Conservation (phyloP, 441 rosid genomes). For the Brassica hybrid region DNA sequence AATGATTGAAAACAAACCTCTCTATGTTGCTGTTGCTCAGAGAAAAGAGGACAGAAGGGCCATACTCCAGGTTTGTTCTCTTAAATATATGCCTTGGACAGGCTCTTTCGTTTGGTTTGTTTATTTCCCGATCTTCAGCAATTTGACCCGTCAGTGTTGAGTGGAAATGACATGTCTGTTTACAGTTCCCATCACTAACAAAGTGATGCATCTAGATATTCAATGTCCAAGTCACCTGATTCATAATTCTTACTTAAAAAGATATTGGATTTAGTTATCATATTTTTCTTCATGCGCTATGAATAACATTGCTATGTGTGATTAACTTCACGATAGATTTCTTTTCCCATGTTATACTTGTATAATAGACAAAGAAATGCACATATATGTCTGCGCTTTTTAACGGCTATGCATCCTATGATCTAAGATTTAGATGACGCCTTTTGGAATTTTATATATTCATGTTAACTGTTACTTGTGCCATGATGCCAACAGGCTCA, state of each 20-base stretch:
- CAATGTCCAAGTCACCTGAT: constrained; percentile 1
- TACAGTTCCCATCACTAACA: constrained; percentile 1
- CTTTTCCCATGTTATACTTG: background rate
- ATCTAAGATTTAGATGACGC: constrained; percentile 6
- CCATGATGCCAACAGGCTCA: constrained; percentile 59
- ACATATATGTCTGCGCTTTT: constrained; percentile 4
- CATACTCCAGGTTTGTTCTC: constrained; percentile 63
- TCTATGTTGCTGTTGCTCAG: constrained; percentile 83
- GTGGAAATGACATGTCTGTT: background rate
- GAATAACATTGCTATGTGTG: background rate
- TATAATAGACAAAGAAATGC: background rate
- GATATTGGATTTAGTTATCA: background rate
- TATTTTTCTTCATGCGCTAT: background rate
- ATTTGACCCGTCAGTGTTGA: background rate
- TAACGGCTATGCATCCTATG: background rate
- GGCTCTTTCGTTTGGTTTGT: background rate
- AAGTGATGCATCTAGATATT: constrained; percentile 10
- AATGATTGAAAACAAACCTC: constrained; percentile 74
- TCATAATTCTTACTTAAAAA: background rate
- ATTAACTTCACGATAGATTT: background rate
- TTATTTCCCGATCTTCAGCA: background rate
- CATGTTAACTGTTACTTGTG: background rate
- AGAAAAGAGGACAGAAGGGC: constrained; percentile 77
- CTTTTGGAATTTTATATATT: background rate
- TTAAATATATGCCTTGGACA: background rate